A percentile compares a stretch with the other conserved stretches of the same genome.
phyloP scores from a whole-genome alignment of 2,329 filamentous ascomycete species.

The Juglanconis sp. region DNA sequence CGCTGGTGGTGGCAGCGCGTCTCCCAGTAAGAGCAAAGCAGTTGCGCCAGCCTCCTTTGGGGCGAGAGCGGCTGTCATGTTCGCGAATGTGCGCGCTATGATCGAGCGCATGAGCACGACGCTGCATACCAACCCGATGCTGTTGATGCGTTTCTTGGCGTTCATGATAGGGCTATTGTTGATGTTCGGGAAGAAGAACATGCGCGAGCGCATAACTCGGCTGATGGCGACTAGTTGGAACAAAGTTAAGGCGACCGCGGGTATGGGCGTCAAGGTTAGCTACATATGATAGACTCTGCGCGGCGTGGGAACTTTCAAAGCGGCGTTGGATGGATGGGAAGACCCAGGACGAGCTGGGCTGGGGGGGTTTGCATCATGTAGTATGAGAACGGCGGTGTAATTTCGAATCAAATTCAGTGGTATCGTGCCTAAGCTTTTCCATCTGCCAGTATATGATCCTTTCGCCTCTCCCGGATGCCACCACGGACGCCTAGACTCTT shows the following conservation, averaged over 20 bases:
- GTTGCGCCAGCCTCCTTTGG: conserved; percentile 36
- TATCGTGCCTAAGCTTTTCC: conserved; percentile 2
- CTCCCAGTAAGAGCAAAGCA: conserved; percentile 28
- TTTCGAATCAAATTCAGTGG: conserved; percentile 5
- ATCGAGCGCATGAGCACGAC: conserved; percentile 49
- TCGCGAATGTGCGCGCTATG: conserved; percentile 49
- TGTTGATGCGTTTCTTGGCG: conserved; percentile 63
- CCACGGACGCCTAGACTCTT: not conserved
- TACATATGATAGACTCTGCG: conserved; percentile 65
- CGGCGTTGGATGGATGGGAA: not conserved
- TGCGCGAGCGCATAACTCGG: conserved; percentile 70
- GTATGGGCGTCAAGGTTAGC: conserved; percentile 96
- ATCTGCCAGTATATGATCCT: not conserved
- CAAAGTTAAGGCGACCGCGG: conserved; percentile 79
- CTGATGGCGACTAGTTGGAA: conserved; percentile 70
- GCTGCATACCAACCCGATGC: conserved; percentile 54
- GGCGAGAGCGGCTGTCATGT: conserved; percentile 49
- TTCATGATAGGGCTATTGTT: conserved; percentile 78
- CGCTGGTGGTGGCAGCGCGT: not conserved
- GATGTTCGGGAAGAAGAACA: conserved; percentile 69
- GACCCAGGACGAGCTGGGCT: not conserved
- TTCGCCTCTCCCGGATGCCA: not conserved
- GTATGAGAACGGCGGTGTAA: conserved; percentile 9
- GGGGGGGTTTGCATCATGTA: conserved; percentile 1
- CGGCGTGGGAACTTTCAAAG: not conserved